Base-by-base conservation (phyloP, 2,329 filamentous ascomycete genomes). In the Domatiomyces globalis region DNA sequence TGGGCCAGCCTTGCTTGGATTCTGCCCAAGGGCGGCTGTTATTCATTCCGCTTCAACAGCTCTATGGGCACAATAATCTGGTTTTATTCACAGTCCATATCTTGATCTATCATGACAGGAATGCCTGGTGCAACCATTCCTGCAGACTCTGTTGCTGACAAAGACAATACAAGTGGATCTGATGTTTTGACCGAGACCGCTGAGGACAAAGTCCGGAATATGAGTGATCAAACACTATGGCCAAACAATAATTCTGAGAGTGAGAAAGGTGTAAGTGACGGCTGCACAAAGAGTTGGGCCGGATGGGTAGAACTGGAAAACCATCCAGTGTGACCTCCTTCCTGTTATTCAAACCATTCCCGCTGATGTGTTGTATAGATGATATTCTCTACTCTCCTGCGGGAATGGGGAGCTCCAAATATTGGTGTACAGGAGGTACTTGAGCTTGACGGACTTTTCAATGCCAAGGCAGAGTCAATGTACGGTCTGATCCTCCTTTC, bases 401-500 rank as follows among this genome's bases (percentile, higher is more conserved):
- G 77, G 33, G 81, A 88, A 47, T 80, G 92, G 54, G 88, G 88
- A 19, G 84, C 92, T 4, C 71, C 76, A 51, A 78, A 81, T 49
- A 76, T 88, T 53, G 84, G 81, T 57, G 77, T 90, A 0, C 79
- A 85, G 54, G 89, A 96, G 63, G 73, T 95, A 1, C 79, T 87
- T 54, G 75, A 77, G 33, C 70, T 94, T 17, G 86, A 94, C 25
- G 54, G 51, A 20, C 43, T 60, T 20, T 56, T 59, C 44, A 50
- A 58, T n/a, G 43, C 51, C n/a, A 29, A 51, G 9, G 45, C 59
- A 4, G 78, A 83, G 60, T 85, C 85, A 1, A 76, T 92, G 1
- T 81, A 87, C 60, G 90, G 90, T 2, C 70, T 96, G n/a, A 84
- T 98, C 48, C 92, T 96, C 56, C 76, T 95, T 1, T 95, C 87